phyloP scores from a whole-genome alignment of 108 stramenopile genomes.

The Pseudonitzschia multiseries region DNA sequence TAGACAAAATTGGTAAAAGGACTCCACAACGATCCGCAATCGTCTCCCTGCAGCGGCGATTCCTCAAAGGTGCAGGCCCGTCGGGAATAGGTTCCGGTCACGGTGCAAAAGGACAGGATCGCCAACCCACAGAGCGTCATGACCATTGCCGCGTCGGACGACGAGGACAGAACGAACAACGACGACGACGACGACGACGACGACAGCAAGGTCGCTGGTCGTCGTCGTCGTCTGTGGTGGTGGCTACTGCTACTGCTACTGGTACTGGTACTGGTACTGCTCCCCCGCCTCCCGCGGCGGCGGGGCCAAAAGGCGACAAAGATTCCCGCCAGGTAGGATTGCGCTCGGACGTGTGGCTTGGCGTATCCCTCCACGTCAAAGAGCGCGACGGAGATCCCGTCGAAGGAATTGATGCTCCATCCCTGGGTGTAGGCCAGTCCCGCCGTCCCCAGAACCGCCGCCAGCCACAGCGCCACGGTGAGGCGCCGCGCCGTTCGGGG shows the following conservation, averaged over 20 bases:
- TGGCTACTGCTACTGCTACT: too few species aligned
- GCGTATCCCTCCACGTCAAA: constrained; percentile 58
- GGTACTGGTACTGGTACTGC: too few species aligned
- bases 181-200: not conserved
- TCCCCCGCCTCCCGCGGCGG: not conserved
- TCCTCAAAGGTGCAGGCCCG: constrained; percentile 54
- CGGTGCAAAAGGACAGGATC: constrained; percentile 37
- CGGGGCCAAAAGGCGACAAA: constrained; percentile 42
- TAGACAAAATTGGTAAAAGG: constrained; percentile 32
- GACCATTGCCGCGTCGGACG: constrained; percentile 12
- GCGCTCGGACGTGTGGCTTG: constrained; percentile 55
- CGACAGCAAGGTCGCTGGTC: not conserved
- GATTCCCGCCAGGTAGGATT: constrained; percentile 55
- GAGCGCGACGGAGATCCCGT: constrained; percentile 42
- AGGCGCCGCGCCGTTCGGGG: not conserved
- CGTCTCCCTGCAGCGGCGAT: constrained; percentile 20
- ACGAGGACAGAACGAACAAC: too few species aligned
- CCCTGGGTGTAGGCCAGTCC: constrained; percentile 30
- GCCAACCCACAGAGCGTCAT: constrained; percentile 26
- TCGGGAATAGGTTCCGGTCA: constrained; percentile 45
- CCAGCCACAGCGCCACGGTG: constrained; percentile 19
- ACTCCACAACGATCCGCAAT: constrained; percentile 49
- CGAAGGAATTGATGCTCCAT: constrained; percentile 61
- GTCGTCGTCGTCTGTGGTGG: constrained; percentile 1
- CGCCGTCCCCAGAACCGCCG: constrained; percentile 28